phyloP scores from a whole-genome alignment of 2,329 filamentous ascomycete genomes.

The Aspergillus amoenus region DNA sequence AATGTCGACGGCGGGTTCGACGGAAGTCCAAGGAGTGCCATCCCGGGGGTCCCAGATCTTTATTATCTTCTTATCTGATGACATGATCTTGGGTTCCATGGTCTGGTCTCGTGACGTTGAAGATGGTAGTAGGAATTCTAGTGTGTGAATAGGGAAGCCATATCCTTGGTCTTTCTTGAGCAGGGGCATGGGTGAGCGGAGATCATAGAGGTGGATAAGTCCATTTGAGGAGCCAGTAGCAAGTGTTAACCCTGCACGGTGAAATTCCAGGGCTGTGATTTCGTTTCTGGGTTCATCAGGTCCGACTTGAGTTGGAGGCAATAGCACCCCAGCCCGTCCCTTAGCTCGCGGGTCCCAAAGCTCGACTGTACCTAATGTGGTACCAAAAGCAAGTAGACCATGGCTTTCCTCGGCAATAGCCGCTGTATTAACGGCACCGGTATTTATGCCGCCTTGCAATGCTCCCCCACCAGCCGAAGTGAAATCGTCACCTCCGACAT shows the following conservation, averaged over 20 bases:
- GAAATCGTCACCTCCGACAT: conserved; percentile 81
- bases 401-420: conserved; percentile 87
- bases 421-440: conserved; percentile 82
- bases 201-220: conserved; percentile 85
- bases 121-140: conserved; percentile 66
- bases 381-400: conserved; percentile 89
- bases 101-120: conserved; percentile 70
- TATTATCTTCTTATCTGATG: conserved; percentile 91
- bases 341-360: conserved; percentile 92
- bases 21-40: conserved; percentile 89
- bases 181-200: conserved; percentile 81
- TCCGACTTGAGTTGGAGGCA: conserved; percentile 50
- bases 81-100: conserved; percentile 73
- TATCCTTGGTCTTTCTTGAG: conserved; percentile 95
- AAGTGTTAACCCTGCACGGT: conserved; percentile 76
- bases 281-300: conserved; percentile 52
- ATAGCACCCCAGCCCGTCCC: conserved; percentile 74
- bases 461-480: conserved; percentile 65
- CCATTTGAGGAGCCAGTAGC: conserved; percentile 86
- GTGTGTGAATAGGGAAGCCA: conserved; percentile 84
- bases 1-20: conserved; percentile 91
- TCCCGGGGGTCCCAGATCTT: conserved; percentile 89
- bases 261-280: conserved; percentile 85
- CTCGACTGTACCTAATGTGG: conserved; percentile 90
- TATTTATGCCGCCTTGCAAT: conserved; percentile 80